phyloP scores from a whole-genome alignment of 75 land plant genomes.

The Adiantum capillusveneris region DNA sequence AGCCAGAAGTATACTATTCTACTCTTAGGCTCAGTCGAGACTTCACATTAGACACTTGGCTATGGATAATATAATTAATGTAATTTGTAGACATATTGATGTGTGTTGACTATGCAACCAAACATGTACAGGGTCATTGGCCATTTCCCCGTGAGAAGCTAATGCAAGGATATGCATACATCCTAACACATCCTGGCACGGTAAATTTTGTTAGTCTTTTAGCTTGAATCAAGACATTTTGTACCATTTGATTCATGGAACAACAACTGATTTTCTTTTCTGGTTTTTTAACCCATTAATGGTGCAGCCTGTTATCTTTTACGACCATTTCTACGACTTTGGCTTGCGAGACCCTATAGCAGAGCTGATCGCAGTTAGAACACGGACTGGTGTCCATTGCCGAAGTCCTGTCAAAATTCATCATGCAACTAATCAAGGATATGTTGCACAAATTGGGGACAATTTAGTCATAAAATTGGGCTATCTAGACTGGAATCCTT shows the following conservation, averaged over 20 bases:
- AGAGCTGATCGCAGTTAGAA: constrained; percentile 55
- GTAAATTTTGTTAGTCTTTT: constrained; percentile 32
- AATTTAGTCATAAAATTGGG: constrained; percentile 57
- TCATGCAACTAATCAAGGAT: constrained; percentile 61
- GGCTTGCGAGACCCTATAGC: constrained; percentile 57
- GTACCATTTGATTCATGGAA: too few relatives aligned
- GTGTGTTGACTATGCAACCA: too few relatives aligned
- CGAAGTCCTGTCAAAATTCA: constrained; percentile 58
- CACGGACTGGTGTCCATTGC: constrained; percentile 59
- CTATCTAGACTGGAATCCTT: constrained; percentile 71
- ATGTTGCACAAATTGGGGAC: constrained; percentile 55
- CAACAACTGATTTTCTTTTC: too few relatives aligned
- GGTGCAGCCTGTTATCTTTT: constrained; percentile 66
- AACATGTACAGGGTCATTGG: constrained; percentile 80
- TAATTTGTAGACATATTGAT: too few relatives aligned
- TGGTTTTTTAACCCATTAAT: too few relatives aligned
- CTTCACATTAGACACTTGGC: too few relatives aligned
- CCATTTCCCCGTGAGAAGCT: constrained; percentile 76
- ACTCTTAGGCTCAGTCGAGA: too few relatives aligned
- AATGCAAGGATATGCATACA: constrained; percentile 76
- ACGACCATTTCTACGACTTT: constrained; percentile 74
- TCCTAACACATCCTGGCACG: constrained; percentile 83
- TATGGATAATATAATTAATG: too few relatives aligned
- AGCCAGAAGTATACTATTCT: too few relatives aligned
- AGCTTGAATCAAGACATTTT: too few relatives aligned